phyloP scores from a whole-genome alignment of 1,139 yeast genomes.

The Pichia sp. region DNA sequence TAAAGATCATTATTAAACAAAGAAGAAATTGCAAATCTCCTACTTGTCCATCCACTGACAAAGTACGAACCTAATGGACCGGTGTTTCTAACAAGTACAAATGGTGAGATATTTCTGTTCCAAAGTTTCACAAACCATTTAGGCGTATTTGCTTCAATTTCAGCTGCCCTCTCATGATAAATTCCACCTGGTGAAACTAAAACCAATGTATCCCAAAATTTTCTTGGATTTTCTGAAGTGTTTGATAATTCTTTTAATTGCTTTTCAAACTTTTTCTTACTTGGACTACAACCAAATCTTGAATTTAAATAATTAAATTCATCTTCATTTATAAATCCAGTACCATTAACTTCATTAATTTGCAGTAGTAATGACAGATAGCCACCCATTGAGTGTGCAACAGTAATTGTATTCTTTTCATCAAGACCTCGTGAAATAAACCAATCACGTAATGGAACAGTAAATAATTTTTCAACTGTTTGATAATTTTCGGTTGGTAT shows the following conservation, averaged over 20 bases:
- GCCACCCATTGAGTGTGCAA: slow-evolving; percentile 64
- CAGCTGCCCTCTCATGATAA: slow-evolving; percentile 26
- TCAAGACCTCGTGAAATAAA: slow-evolving; percentile 32
- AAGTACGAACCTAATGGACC: slow-evolving; percentile 64
- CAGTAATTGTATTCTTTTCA: slow-evolving; percentile 35
- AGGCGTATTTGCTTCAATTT: slow-evolving; percentile 41
- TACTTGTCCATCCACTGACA: slow-evolving; percentile 71
- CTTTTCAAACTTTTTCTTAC: slow-evolving; percentile 2
- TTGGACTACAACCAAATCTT: background rate
- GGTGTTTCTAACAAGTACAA: slow-evolving; percentile 54
- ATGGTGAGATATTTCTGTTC: slow-evolving; percentile 70
- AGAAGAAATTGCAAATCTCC: slow-evolving; percentile 48
- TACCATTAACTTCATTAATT: slow-evolving; percentile 15
- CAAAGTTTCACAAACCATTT: slow-evolving; percentile 58
- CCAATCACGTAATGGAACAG: slow-evolving; percentile 46
- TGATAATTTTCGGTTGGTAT: slow-evolving; percentile 27
- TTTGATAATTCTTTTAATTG: slow-evolving; percentile 4
- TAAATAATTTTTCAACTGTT: slow-evolving; percentile 47
- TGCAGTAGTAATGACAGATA: slow-evolving; percentile 43
- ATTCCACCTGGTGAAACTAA: slow-evolving; percentile 67
- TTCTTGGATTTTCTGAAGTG: slow-evolving; percentile 12
- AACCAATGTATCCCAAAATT: slow-evolving; percentile 41
- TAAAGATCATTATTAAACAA: slow-evolving; percentile 33
- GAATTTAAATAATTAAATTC: slow-evolving; percentile 12
- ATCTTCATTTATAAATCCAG: slow-evolving; percentile 8